Base-by-base conservation (phyloP, 179 eudicot genomes). In the Actinidia chinensis region DNA sequence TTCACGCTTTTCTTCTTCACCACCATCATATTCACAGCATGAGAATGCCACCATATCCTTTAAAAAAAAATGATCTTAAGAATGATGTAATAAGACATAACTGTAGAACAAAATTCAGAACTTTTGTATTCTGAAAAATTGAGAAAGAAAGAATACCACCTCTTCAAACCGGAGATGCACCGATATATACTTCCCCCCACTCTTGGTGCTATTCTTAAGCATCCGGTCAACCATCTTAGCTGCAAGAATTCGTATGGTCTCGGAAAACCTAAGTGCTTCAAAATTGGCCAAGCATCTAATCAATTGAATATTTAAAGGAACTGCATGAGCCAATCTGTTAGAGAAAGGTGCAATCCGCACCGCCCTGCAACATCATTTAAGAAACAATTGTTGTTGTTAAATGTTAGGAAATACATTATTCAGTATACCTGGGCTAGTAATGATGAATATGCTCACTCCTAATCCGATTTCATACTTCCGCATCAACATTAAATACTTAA, bases 41-140 rank as follows among this genome's bases (percentile, higher is more conserved):
- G 99, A 96, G 88, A 96, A 96, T 36, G 99, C 99, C 82, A 96
- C 99, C 99, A 96, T 96, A 83, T 96, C 99, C 99, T 95, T 81
- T 54, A 84, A 80, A 3, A 68, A 73, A 78, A 81, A 10, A 46
- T 71, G 47, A 76, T n/a, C 46, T 36, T 36, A 36, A 36, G 40
- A 36, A 36, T 64, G 68, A 79, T 61, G 60, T 44, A 17, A 44
- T 44, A 17, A 44, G 12, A 61, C 22, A 47, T 22, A 50, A 2
- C 5, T 44, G 48, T 10, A 59, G 4, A 67, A 65, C 18, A 76
- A 42, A 58, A 50, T 22, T 47, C 55, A 52, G 17, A 11, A 72
- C 6, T 77, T 33, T 22, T 18, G 47, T 18, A 75, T 46, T 72
- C 61, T 71, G 11, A 61, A 11, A 28, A 47, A 4, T 28, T 14